A percentile compares a stretch with the other conserved stretches of the same genome.
phyloP scores from a whole-genome alignment of 768 basidiomycete genomes.

The Tulasnella sp. region DNA sequence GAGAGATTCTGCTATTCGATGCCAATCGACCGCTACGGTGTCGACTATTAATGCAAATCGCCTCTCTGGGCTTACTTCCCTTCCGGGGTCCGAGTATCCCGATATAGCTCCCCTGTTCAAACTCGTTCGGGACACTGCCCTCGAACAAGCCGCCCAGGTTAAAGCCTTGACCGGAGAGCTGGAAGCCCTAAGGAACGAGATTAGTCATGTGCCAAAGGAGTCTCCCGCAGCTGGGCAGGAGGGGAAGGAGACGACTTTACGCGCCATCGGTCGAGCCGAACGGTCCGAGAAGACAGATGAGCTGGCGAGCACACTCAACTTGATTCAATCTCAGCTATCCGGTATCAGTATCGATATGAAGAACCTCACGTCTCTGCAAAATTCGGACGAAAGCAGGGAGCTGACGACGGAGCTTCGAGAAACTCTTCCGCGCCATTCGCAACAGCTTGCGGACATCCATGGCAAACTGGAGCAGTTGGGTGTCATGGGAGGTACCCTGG shows the following conservation, averaged over 20 bases:
- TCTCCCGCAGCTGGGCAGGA: not conserved
- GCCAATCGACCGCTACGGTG: not conserved
- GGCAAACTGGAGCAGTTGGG: not conserved
- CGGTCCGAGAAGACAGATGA: not conserved
- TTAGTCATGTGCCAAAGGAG: not conserved
- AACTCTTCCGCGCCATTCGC: conserved; percentile 14
- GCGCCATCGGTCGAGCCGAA: not conserved
- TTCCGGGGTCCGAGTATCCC: conserved; percentile 14
- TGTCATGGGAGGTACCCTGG: not conserved
- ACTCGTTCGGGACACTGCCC: conserved; percentile 12
- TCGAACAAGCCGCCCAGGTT: conserved; percentile 21
- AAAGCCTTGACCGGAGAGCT: conserved; percentile 18
- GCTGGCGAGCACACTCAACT: not conserved
- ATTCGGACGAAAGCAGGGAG: not conserved
- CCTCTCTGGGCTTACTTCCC: conserved; percentile 8
- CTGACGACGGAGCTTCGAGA: not conserved
- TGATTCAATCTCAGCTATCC: not conserved
- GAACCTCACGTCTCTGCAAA: not conserved
- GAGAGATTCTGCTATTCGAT: not conserved
- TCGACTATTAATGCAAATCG: not conserved
- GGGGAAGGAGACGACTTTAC: not conserved
- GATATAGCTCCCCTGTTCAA: conserved; percentile 27
- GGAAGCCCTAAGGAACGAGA: not conserved
- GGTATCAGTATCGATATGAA: not conserved
- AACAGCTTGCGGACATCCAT: not conserved